These are phyloP conservation scores for Ganoderma sp. DNA, from an alignment of 1,284 basidiomycete genomes.

Conservation along the genomic window DNA sequence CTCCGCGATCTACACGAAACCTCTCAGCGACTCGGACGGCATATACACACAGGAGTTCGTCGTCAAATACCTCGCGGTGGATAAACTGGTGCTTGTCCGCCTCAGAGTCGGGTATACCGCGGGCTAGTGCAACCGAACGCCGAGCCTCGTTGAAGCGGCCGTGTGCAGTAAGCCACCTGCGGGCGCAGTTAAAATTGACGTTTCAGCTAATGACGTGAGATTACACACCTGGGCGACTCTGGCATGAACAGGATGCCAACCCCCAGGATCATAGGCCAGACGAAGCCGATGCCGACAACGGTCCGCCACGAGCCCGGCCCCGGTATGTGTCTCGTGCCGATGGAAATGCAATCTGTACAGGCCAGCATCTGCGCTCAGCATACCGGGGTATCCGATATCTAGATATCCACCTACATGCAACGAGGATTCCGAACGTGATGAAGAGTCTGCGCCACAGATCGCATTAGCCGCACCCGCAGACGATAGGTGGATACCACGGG, in stretches of 20 bases:
- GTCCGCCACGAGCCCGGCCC: conserved; percentile 67
- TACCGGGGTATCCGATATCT: conserved; percentile 4
- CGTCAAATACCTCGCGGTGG: conserved; percentile 46
- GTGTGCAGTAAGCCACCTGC: conserved; percentile 61
- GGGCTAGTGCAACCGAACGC: conserved; percentile 57
- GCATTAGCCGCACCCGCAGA: not conserved
- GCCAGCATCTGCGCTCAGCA: conserved; percentile 26
- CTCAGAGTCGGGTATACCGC: conserved; percentile 55
- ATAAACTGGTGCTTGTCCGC: conserved; percentile 53
- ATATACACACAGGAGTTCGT: not conserved
- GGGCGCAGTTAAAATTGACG: not conserved
- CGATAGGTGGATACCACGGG: not conserved
- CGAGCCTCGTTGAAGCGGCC: conserved; percentile 60
- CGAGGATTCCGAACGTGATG: conserved; percentile 79
- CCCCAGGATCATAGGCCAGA: conserved; percentile 71
- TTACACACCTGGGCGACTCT: conserved; percentile 62
- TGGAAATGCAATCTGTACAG: conserved; percentile 59
- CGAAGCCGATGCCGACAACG: conserved; percentile 72
- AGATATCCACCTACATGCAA: conserved; percentile 58
- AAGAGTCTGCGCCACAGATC: conserved; percentile 59
- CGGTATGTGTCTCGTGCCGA: conserved; percentile 56
- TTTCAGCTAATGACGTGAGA: conserved; percentile 54
- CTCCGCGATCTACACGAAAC: conserved; percentile 49
- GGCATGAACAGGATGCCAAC: conserved; percentile 79
- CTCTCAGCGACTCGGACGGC: not conserved